These are phyloP conservation scores for Phanerodontia chrysosporium DNA, from an alignment of 768 basidiomycete genomes.

Conservation along the genomic window DNA sequence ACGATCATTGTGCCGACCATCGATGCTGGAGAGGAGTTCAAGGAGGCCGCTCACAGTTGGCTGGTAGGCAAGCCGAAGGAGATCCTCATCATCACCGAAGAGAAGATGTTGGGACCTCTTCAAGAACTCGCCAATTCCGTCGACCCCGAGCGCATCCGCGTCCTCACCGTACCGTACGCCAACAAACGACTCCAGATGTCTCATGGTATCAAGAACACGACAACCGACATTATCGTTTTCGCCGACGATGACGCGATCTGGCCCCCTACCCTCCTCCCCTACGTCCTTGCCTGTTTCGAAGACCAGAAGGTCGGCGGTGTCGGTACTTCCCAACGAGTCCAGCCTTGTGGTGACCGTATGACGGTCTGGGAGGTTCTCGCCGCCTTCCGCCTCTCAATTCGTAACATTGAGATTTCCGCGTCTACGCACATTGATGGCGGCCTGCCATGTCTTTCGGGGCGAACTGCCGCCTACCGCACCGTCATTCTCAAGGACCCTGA, in stretches of 20 bases:
- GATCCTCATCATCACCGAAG: constrained; percentile 74
- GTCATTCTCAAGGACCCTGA: constrained; percentile 94
- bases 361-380: constrained; percentile 96
- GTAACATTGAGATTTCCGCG: constrained; percentile 88
- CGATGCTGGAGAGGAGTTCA: constrained; percentile 94
- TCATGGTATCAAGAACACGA: constrained; percentile 86
- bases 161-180: constrained; percentile 87
- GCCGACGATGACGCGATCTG: constrained; percentile 96
- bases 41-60: constrained; percentile 90
- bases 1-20: constrained; percentile 96
- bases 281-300: constrained; percentile 88
- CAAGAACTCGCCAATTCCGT: constrained; percentile 87
- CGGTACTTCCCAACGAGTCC: constrained; percentile 86
- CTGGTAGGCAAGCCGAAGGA: constrained; percentile 89
- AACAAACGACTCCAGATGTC: constrained; percentile 94
- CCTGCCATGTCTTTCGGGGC: constrained; percentile 85
- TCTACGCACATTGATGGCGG: constrained; percentile 94
- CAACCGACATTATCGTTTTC: constrained; percentile 91
- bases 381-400: constrained; percentile 87
- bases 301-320: constrained; percentile 93
- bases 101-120: constrained; percentile 85
- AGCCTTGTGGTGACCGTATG: constrained; percentile 71
- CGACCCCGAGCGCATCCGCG: constrained; percentile 78
- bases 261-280: constrained; percentile 88
- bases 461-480: constrained; percentile 91